A percentile compares a stretch with the other conserved stretches of the same genome.
Evolutionary conservation across 2,329 filamentous ascomycete species (phyloP).

Genomic region (Ophiocordyceps polyrhachis-furcata): DNA sequence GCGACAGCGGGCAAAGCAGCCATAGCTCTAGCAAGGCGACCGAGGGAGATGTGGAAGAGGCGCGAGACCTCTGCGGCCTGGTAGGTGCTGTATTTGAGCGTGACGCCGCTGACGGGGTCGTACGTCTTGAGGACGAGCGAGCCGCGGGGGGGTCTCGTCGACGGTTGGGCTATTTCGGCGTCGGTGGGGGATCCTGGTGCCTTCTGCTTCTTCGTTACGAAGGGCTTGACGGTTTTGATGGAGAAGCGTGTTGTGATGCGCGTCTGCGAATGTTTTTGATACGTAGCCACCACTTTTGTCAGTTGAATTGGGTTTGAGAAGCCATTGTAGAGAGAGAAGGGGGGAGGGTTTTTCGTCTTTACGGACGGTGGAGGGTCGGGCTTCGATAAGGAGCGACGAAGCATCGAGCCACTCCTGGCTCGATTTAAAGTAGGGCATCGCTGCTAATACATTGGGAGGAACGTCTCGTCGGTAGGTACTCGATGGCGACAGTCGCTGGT

Average conservation of each 20-base stretch:
- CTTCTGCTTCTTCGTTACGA: slow-evolving; percentile 6
- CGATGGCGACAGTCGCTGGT: neutral
- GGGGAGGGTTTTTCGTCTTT: slow-evolving; percentile 12
- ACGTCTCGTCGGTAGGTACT: neutral
- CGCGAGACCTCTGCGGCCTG: slow-evolving; percentile 82
- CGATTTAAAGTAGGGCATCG: slow-evolving; percentile 67
- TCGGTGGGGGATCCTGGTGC: slow-evolving; percentile 8
- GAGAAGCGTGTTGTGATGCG: slow-evolving; percentile 86
- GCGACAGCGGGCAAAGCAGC: slow-evolving; percentile 26
- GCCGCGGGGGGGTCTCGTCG: slow-evolving; percentile 37
- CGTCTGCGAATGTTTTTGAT: slow-evolving; percentile 35
- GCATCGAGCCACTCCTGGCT: slow-evolving; percentile 86
- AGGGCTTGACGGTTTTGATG: slow-evolving; percentile 30
- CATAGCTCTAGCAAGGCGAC: slow-evolving; percentile 53
- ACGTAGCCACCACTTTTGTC: neutral
- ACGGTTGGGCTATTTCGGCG: slow-evolving; percentile 5
- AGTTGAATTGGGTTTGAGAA: neutral
- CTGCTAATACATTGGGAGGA: neutral
- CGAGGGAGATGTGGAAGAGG: slow-evolving; percentile 53
- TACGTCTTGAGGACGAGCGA: slow-evolving; percentile 75
- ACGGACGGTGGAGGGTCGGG: slow-evolving; percentile 75
- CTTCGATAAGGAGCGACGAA: slow-evolving; percentile 68
- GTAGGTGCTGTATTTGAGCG: slow-evolving; percentile 78
- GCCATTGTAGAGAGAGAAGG: neutral
- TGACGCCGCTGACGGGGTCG: slow-evolving; percentile 62